Evolutionary conservation across 202 grass and related monocot species (phyloP), one percentile per base, ranked within the genome.

Genomic region (Brachypodium distachyon): DNA sequence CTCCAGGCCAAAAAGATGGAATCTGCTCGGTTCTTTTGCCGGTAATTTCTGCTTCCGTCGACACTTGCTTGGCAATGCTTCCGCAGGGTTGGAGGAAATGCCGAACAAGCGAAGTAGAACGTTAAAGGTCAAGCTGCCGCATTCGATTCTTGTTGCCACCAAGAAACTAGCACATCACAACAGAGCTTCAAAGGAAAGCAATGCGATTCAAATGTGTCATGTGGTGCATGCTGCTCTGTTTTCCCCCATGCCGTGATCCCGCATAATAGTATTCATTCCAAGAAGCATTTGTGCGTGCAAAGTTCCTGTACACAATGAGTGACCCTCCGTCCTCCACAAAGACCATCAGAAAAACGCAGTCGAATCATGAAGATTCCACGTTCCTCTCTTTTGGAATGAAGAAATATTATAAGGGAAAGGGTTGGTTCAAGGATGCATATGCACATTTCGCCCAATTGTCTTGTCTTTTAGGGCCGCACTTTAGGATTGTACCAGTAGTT

Each of bases 181-280:
- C 2, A 38, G 41, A 47, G 32, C 77, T 69, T 86, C 52, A 70
- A 81, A 71, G 64, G 63, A 64, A 86, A 86, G 64, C 37, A 76
- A 56, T 27, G 36, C 61, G 26, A 4, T 64, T 49, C 74, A 43
- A 55, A 44, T n/a, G n/a, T n/a, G n/a, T 28, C 73, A 38, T 23
- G 42, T 5, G 36, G 26, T 23, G 46, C 79, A 64, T 16, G n/a
- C 31, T 62, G 82, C 25, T 29, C 0, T 9, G 12, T 25, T 42
- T 44, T 0, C 18, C 7, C n/a, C n/a, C n/a, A n/a, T n/a, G n/a
- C n/a, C 61, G 6, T 25, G 61, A 25, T 1, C 31, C 0, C 33
- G 22, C 18, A 21, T 39, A 51, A 32, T 51, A 32, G 9, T 29
- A 11, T 31, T 1, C 48, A 66, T 34, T 57, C 21, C n/a, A 77